phyloP scores from a whole-genome alignment of 1,284 basidiomycete species.

The Agroathelia rolfsii region DNA sequence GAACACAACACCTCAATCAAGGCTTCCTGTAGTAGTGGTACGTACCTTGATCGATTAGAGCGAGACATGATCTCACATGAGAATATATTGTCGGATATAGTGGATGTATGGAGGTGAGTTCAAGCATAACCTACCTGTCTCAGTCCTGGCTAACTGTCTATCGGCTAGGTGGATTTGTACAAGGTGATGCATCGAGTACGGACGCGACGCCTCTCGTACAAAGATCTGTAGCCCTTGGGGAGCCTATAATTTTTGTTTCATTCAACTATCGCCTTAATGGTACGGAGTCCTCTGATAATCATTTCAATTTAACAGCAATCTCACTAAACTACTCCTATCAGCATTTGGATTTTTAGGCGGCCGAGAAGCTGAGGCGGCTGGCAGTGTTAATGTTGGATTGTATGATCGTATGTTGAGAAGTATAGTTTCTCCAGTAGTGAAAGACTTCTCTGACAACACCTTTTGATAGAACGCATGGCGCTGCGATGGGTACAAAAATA shows the following conservation, averaged over 20 bases:
- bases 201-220: conserved; percentile 11
- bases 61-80: not conserved
- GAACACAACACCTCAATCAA: conserved; percentile 5
- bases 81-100: conserved; percentile 1
- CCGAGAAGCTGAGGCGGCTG: conserved; percentile 17
- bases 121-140: not conserved
- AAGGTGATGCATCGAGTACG: conserved; percentile 2
- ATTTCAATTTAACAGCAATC: conserved; percentile 21
- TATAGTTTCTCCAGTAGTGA: not conserved
- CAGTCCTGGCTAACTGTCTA: not conserved
- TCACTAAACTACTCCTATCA: not conserved
- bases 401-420: conserved; percentile 11
- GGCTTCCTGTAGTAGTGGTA: conserved; percentile 10
- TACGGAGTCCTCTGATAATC: conserved; percentile 3
- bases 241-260: conserved; percentile 20
- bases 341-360: conserved; percentile 21
- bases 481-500: conserved; percentile 32
- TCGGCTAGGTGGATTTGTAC: conserved; percentile 10
- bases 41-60: not conserved
- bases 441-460: not conserved
- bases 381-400: conserved; percentile 20
- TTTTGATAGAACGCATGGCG: conserved; percentile 11
- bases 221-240: conserved; percentile 14
- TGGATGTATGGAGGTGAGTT: conserved; percentile 5
- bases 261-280: conserved; percentile 20